Base-by-base conservation (phyloP, 2,329 filamentous ascomycete genomes). In the Aureobasidium sp. region DNA sequence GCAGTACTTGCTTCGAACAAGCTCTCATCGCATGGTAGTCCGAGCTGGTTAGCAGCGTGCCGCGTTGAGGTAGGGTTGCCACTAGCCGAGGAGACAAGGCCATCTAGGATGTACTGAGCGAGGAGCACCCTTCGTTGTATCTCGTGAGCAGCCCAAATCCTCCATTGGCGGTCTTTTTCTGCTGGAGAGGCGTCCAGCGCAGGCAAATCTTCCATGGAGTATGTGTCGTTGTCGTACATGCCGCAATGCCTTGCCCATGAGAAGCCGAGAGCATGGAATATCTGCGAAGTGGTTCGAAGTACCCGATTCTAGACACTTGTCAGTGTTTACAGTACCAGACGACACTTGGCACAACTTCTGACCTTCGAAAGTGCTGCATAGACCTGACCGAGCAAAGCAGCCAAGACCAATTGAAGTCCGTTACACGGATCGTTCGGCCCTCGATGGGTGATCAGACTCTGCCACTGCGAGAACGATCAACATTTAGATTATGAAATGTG, bases 161-260 rank as follows among this genome's bases (percentile, higher is more conserved):
- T 68, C 77, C 77, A 79, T 65, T 73, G 69, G 13, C 71, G 68
- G 5, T 77, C 71, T 57, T 77, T 79, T 52, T 77, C 74, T 3
- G 67, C 66, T 7, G 63, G 63, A 0, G 72, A 62, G 0, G 76
- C 70, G 61, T 70, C 68, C 1, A 68, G 48, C 1, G 71, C 68
- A 3, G 77, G 76, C 1, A 78, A 59, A 12, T 71, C 69, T 6
- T 71, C 69, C 27, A 67, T 50, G 7, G 70, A 69, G 34, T 72
- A 77, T 12, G 72, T 67, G 29, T 70, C 67, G 50, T 68, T 72
- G 37, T 78, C 73, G 52, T 75, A 72, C 73, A 78, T 77, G 15
- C 76, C 76, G 58, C 75, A 78, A 57, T 78, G 75, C 32, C 76
- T 71, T 36, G 77, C 77, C 77, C 77, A 79, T 61, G 75, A 74